Conservation (phyloP, 208 protist species). For the Strigomonas galati region DNA sequence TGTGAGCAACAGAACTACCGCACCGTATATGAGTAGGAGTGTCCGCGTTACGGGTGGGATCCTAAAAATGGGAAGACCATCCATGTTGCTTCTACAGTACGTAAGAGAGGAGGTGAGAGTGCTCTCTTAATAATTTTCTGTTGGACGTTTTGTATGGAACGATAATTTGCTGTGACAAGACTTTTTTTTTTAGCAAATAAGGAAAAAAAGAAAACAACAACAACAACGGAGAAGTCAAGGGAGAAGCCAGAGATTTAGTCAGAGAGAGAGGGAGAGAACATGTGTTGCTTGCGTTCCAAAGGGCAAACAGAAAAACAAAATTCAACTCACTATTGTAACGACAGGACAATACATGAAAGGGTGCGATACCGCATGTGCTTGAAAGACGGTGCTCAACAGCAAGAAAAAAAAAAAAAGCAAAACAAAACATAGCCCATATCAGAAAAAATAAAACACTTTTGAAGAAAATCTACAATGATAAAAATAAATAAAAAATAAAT, state of each 20-base stretch:
- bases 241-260: background rate
- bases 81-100: slow-evolving; percentile 20
- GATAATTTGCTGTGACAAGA: background rate
- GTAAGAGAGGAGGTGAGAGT: background rate
- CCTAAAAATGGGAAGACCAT: slow-evolving; percentile 13
- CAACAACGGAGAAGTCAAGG: background rate
- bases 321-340: background rate
- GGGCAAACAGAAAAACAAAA: background rate
- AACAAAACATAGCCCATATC: background rate
- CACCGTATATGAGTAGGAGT: slow-evolving; percentile 23
- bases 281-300: background rate
- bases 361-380: background rate
- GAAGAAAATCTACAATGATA: too few relatives aligned
- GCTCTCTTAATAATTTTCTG: background rate
- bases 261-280: background rate
- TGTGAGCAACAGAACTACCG: slow-evolving; percentile 41
- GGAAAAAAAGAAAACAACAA: background rate
- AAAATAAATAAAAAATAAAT: too few relatives aligned
- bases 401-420: slow-evolving; percentile 9
- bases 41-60: slow-evolving; percentile 38
- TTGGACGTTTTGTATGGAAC: background rate
- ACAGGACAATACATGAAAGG: background rate
- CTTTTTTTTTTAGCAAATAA: background rate
- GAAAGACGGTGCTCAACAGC: background rate
- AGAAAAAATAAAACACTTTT: background rate